Conservation (phyloP, 1,284 basidiomycete genomes). For the Trametes hirsuta region DNA sequence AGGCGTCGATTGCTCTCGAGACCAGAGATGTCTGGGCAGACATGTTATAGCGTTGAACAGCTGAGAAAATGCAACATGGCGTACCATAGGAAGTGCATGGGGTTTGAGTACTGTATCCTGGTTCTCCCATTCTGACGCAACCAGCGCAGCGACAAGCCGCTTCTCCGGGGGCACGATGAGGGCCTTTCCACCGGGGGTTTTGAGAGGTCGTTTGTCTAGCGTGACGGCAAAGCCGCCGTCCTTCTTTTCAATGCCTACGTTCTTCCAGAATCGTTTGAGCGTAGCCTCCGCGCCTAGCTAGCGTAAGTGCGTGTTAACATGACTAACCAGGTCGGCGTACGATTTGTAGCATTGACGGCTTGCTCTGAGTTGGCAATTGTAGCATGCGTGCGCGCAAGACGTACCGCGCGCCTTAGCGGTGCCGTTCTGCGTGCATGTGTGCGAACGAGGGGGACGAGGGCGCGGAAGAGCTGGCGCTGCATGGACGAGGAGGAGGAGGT, state of each 20-base stretch:
- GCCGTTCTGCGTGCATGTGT: constrained; percentile 12
- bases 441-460: constrained; percentile 13
- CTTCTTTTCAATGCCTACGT: constrained; percentile 70
- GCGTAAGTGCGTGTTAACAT: constrained; percentile 1
- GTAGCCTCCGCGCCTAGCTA: constrained; percentile 82
- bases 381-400: constrained; percentile 18
- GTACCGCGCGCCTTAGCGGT: not conserved
- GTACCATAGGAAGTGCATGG: constrained; percentile 89
- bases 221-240: constrained; percentile 68
- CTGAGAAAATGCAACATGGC: constrained; percentile 30
- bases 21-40: too few species aligned
- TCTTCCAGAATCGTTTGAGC: constrained; percentile 90
- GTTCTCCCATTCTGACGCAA: constrained; percentile 96
- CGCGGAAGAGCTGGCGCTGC: constrained; percentile 21
- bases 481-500: constrained; percentile 10
- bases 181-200: constrained; percentile 83
- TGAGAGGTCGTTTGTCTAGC: constrained; percentile 85
- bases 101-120: constrained; percentile 88
- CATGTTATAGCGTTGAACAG: too few species aligned
- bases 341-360: constrained; percentile 37
- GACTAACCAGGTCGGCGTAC: constrained; percentile 23
- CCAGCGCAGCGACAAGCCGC: constrained; percentile 76
- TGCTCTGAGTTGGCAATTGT: constrained; percentile 27
- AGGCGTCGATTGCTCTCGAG: constrained; percentile 86
- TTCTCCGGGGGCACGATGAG: constrained; percentile 77